These are phyloP conservation scores for Cryoendolithus antarcticus DNA, from an alignment of 2,329 filamentous ascomycete genomes.

Conservation along the genomic window DNA sequence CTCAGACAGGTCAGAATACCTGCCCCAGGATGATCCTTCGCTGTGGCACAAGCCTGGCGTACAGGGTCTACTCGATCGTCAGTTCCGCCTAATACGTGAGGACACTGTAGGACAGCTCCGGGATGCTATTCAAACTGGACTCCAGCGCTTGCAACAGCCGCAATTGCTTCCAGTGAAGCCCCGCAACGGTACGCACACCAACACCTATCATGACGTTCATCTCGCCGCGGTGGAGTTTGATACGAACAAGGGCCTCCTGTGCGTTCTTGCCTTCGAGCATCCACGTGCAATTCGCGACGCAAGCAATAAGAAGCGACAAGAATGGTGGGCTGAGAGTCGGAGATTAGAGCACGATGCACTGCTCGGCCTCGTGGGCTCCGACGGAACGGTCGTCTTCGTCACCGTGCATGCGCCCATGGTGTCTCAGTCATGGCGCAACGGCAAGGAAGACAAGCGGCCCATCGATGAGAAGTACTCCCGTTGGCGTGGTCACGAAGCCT, in stretches of 20 bases:
- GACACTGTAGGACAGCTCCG: constrained; percentile 43
- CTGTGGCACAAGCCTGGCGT: constrained; percentile 32
- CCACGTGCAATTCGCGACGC: constrained; percentile 21
- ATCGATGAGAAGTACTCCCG: neutral
- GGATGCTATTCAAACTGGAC: constrained; percentile 22
- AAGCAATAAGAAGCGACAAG: constrained; percentile 22
- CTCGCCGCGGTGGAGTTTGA: constrained; percentile 26
- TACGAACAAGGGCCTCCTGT: constrained; percentile 29
- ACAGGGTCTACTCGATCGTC: constrained; percentile 39
- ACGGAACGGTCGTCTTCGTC: constrained; percentile 17
- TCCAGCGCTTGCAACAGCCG: constrained; percentile 14
- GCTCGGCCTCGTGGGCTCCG: constrained; percentile 36
- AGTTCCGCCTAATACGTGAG: constrained; percentile 45
- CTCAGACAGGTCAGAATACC: constrained; percentile 31
- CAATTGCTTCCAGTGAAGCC: constrained; percentile 9
- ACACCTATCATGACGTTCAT: constrained; percentile 26
- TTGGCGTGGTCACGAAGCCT: neutral
- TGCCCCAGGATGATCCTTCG: constrained; percentile 26
- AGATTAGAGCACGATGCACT: constrained; percentile 39
- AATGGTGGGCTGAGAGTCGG: constrained; percentile 41
- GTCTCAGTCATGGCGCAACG: neutral
- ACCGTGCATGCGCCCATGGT: constrained; percentile 3
- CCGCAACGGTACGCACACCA: constrained; percentile 17
- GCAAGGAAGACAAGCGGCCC: neutral
- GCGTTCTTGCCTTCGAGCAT: constrained; percentile 36